Percentiles rank a stretch among this genome's conserved stretches.
Conservation (phyloP, 257 asterid genomes). For the Solanum etuberosum region DNA sequence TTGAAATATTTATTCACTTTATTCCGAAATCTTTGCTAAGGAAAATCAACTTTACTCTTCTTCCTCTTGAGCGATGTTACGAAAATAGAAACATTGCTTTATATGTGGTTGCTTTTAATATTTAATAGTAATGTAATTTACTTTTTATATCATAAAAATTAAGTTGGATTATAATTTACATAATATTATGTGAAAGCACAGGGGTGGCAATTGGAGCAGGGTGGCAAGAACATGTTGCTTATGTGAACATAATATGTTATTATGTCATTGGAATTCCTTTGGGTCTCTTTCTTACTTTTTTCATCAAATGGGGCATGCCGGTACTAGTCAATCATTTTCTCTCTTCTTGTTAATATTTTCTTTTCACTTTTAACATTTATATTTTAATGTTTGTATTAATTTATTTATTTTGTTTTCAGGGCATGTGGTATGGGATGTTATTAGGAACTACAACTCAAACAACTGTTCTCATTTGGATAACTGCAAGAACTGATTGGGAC, state of each 20-base stretch:
- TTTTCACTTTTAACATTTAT: neutral
- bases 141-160: no score
- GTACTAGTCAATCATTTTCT: neutral
- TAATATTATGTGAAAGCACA: neutral
- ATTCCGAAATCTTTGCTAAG: no score
- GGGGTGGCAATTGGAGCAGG: constrained; percentile 17
- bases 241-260: constrained; percentile 1
- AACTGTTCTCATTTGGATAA: neutral
- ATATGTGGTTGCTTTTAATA: no score
- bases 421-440: constrained; percentile 10
- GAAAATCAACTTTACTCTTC: no score
- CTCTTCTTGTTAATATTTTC: neutral
- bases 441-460: neutral
- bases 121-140: no score
- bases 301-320: neutral
- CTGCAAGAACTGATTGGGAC: neutral
- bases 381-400: no score
- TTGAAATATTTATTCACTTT: no score
- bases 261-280: constrained; percentile 6
- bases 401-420: neutral
- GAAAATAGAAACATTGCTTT: no score
- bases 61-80: no score
- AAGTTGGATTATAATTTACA: no score
- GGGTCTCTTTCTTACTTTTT: neutral
- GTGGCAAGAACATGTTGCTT: constrained; percentile 8